These are phyloP conservation scores for Tolypocladium cylindrosporum DNA, from an alignment of 2,329 filamentous ascomycete species.

Conservation along the genomic window DNA sequence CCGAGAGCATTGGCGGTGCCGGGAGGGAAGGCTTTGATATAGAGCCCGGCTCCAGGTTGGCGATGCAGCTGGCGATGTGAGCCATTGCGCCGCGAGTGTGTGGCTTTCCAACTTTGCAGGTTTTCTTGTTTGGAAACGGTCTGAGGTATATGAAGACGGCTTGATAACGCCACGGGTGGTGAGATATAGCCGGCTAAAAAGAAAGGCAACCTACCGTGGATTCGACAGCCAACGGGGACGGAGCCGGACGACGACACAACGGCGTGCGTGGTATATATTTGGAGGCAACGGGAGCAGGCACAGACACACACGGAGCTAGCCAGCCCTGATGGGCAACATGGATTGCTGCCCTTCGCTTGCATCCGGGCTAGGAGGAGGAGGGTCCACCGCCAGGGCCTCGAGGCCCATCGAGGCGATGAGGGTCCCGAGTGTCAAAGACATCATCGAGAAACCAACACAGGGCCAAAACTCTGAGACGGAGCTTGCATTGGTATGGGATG, in stretches of 20 bases:
- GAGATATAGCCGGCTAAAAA: not conserved
- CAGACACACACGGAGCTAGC: not conserved
- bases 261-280: slow-evolving; percentile 3
- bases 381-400: slow-evolving; percentile 1
- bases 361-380: not conserved
- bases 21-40: slow-evolving; percentile 41
- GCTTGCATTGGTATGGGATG: slow-evolving; percentile 3
- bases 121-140: not conserved
- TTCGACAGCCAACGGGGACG: not conserved
- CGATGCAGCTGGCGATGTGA: slow-evolving; percentile 52
- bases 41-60: slow-evolving; percentile 37
- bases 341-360: not conserved
- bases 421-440: slow-evolving; percentile 6
- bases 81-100: slow-evolving; percentile 34
- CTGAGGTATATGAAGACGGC: not conserved
- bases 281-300: not conserved
- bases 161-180: not conserved
- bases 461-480: slow-evolving; percentile 10
- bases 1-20: slow-evolving; percentile 32
- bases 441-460: slow-evolving; percentile 6
- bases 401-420: slow-evolving; percentile 2
- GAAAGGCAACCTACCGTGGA: not conserved
- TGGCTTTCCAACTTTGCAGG: not conserved
- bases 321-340: not conserved
- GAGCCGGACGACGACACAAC: not conserved